phyloP scores from a whole-genome alignment of 345 rosid genomes.

The Boechera stricta region DNA sequence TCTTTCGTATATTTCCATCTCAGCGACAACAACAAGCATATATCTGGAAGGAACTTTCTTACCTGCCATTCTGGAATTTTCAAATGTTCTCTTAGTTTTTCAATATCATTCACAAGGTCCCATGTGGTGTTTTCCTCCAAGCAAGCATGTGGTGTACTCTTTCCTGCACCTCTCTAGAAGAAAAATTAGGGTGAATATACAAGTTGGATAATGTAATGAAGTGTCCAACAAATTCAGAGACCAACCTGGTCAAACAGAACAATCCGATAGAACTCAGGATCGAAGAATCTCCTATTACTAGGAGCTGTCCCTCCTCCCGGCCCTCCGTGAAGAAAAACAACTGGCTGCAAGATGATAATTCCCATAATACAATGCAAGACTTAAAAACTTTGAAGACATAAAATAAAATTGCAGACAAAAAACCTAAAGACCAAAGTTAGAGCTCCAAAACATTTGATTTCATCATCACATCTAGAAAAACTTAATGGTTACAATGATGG shows the following conservation, averaged over 20 bases:
- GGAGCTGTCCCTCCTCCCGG: conserved; percentile 98
- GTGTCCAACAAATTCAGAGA: conserved; percentile 2
- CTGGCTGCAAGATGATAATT: conserved; percentile 64
- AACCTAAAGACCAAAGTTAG: too few species aligned
- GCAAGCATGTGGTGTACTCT: conserved; percentile 97
- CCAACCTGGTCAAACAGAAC: conserved; percentile 88
- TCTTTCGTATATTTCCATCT: background rate
- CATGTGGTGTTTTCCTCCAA: conserved; percentile 90
- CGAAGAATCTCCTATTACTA: conserved; percentile 79
- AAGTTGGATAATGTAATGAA: background rate
- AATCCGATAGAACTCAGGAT: conserved; percentile 82
- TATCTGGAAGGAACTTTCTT: background rate
- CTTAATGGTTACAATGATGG: conserved; percentile 27
- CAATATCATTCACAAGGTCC: conserved; percentile 86
- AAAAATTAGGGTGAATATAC: background rate
- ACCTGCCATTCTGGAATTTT: conserved; percentile 96
- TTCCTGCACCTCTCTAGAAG: conserved; percentile 86
- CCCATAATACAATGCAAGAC: conserved; percentile 9
- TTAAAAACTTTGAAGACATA: conserved; percentile 14
- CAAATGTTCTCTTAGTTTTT: conserved; percentile 81
- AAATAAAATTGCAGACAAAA: background rate
- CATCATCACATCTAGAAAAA: background rate
- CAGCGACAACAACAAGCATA: background rate
- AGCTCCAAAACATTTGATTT: background rate
- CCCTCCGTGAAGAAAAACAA: conserved; percentile 95